Base-by-base conservation (phyloP, 441 rosid species). In the Gossypium schwendimanii region DNA sequence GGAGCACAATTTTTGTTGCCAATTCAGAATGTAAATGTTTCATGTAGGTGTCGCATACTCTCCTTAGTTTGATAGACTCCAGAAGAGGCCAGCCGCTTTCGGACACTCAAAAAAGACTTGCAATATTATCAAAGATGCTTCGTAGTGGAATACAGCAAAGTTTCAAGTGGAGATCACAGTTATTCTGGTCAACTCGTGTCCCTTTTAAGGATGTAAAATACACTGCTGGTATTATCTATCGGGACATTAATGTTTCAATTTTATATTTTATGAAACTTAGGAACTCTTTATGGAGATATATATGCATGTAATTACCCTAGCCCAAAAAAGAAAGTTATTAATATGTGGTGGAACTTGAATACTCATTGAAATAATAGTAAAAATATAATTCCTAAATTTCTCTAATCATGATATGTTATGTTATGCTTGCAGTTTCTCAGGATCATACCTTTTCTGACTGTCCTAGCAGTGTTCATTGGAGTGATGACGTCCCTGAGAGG, bases 11-110 rank as follows among this genome's bases (percentile, higher is more conserved):
- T 21, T 59, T 23, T 41, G 41, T 81, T 23, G 54, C 53, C 15
- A 18, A 44, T 81, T 71, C 70, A 81, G 72, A 86, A 53, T 70
- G 66, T 31, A 74, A 63, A 65, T 83, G 70, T 61, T 80, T 60
- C 73, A 28, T 83, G 81, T 79, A 95, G 99, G 97, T 91, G 41
- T 91, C 97, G 68, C 99, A 95, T 80, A 92, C 98, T 50, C 89
- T 95, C 81, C 99, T 95, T 70, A 89, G 91, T 84, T 84, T 95
- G 88, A 84, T 92, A 68, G 94, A 92, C 84, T 78, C 93, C 17
- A 81, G 73, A 88, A 87, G 91, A 36, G 83, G 89, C 49, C 93
- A 83, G 84, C 92, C 96, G 67, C 77, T 87, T 76, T 68, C 87
- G 55, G 91, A 87, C 54, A 78, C 90, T 71, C 84, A 44, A 58